phyloP scores from a whole-genome alignment of 345 rosid genomes.

The Lepidium africanum region DNA sequence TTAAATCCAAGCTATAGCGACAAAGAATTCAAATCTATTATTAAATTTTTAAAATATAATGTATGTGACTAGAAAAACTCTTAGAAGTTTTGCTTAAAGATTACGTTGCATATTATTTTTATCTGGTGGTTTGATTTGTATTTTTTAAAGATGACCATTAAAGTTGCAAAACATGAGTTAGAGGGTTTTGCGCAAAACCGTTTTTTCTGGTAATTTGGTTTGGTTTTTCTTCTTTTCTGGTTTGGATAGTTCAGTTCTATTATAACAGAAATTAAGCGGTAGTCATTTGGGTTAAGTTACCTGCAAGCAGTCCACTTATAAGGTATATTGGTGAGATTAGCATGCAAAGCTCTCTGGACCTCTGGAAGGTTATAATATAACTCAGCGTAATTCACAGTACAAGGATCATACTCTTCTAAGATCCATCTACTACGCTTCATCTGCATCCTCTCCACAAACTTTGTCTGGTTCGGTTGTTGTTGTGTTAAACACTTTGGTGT shows the following conservation, averaged over 20 bases:
- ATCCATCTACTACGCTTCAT: conserved; percentile 22
- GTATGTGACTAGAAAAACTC: too few species aligned
- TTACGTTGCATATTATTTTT: too few species aligned
- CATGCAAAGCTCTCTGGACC: conserved; percentile 85
- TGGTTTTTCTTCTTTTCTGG: too few species aligned
- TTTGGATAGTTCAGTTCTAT: neutral
- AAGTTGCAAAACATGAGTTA: too few species aligned
- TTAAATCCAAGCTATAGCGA: too few species aligned
- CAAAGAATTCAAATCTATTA: too few species aligned
- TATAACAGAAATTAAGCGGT: neutral
- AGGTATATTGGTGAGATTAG: conserved; percentile 56
- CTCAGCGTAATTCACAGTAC: conserved; percentile 73
- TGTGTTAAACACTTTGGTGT: conserved; percentile 48
- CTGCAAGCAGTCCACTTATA: conserved; percentile 94
- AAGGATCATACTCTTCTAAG: conserved; percentile 64
- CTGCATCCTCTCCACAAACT: conserved; percentile 29
- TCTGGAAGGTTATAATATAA: conserved; percentile 59
- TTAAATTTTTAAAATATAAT: too few species aligned
- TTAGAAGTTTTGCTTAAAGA: too few species aligned
- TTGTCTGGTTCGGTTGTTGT: neutral
- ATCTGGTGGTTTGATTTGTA: too few species aligned
- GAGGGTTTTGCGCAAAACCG: too few species aligned
- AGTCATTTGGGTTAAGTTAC: neutral
- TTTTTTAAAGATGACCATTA: too few species aligned
- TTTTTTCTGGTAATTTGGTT: too few species aligned